These are phyloP conservation scores for Ganoderma boninense DNA, from an alignment of 1,284 basidiomycete species.

Conservation along the genomic window DNA sequence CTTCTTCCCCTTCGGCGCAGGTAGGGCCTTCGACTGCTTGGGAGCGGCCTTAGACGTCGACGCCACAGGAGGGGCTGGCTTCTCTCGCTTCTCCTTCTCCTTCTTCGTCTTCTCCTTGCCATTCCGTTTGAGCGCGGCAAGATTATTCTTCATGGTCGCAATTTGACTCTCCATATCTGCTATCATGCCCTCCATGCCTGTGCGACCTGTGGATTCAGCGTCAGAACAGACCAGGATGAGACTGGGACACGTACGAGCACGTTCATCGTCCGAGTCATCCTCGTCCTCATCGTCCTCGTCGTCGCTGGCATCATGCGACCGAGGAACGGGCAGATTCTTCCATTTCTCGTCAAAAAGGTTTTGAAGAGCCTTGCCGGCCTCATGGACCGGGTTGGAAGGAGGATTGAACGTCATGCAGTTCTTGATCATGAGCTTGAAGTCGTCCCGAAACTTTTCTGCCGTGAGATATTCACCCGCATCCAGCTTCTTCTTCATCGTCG, in stretches of 20 bases:
- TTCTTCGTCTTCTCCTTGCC: constrained; percentile 72
- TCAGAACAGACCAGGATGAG: constrained; percentile 3
- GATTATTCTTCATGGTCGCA: constrained; percentile 70
- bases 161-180: constrained; percentile 79
- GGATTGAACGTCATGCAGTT: constrained; percentile 97
- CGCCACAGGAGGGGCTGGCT: constrained; percentile 53
- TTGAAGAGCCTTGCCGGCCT: constrained; percentile 84
- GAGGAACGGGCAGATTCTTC: constrained; percentile 77
- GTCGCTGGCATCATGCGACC: constrained; percentile 53
- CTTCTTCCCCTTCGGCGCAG: constrained; percentile 47
- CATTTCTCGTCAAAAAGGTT: constrained; percentile 93
- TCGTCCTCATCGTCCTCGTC: constrained; percentile 60
- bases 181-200: constrained; percentile 61
- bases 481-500: constrained; percentile 88
- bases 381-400: constrained; percentile 85
- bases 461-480: constrained; percentile 79
- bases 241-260: constrained; percentile 57
- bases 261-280: constrained; percentile 48
- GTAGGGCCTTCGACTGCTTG: constrained; percentile 54
- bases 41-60: constrained; percentile 65
- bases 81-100: constrained; percentile 56
- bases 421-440: constrained; percentile 93
- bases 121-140: constrained; percentile 61
- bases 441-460: constrained; percentile 84
- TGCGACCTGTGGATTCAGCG: constrained; percentile 13